Base-by-base conservation (phyloP, 2,329 filamentous ascomycete genomes). In the Arthrocladium fulminans region DNA sequence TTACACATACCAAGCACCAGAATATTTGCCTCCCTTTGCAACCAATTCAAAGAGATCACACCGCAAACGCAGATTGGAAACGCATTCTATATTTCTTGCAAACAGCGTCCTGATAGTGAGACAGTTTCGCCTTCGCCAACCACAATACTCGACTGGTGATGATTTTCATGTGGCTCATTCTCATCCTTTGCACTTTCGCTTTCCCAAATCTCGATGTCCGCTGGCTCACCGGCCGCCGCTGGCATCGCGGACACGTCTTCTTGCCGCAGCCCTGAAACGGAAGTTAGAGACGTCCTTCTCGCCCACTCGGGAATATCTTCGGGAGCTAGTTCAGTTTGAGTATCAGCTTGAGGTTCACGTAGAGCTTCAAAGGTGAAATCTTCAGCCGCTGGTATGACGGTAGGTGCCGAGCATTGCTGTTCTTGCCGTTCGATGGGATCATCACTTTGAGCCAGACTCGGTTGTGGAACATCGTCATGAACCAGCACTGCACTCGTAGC, bases 131-230 rank as follows among this genome's bases (percentile, higher is more conserved):
- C 53, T 17, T 51, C 55, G 42, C 48, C 47, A 22, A 42, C 35
- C n/a, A 50, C 22, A 2, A 49, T 38, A 23, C 34, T 24, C 19
- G 39, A 19, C 15, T 27, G 35, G 27, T 47, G 20, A 10, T 51
- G 37, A 27, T 45, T 44, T 2, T 54, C 49, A 4, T 37, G 27
- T 19, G 49, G 48, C 47, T 58, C 54, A 15, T 60, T 59, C 48
- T 67, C 81, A 41, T 79, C 82, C 54, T 79, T 77, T 22, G 75
- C 74, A 63, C 80, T 84, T 22, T 73, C 75, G 60, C 81, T 85
- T 64, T 86, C 83, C 81, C 82, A 86, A 13, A 86, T 72, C 57
- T 84, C 80, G 58, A 86, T 60, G 10, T 59, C 56, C 79, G 60
- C 66, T 73, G 39, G 22, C 6, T 47, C 35, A 13, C 25, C 19